These are phyloP conservation scores for Isabelozyma gotoi DNA, from an alignment of 805 yeast genomes.

Conservation along the genomic window DNA sequence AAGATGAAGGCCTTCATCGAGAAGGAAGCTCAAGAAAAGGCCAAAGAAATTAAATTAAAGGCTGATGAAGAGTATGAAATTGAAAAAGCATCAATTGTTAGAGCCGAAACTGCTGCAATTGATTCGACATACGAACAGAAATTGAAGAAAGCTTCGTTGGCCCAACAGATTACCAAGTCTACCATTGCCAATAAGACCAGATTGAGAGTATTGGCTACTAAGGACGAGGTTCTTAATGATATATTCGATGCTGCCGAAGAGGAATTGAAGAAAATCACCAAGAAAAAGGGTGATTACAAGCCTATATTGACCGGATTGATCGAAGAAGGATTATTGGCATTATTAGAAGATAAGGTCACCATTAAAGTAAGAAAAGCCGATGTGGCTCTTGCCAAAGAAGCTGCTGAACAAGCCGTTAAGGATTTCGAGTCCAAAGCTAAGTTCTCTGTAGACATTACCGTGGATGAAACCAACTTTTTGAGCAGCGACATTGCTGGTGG, in stretches of 20 bases:
- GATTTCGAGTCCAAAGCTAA: constrained; percentile 64
- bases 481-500: constrained; percentile 81
- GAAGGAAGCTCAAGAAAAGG: constrained; percentile 99
- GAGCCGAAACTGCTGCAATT: constrained; percentile 86
- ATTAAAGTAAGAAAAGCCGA: constrained; percentile 71
- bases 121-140: constrained; percentile 78
- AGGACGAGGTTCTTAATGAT: constrained; percentile 70
- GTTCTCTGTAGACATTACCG: constrained; percentile 50
- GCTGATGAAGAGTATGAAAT: constrained; percentile 99
- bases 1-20: constrained; percentile 98
- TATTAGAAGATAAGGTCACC: constrained; percentile 68
- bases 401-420: constrained; percentile 58
- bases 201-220: constrained; percentile 82
- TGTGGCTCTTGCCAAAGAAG: constrained; percentile 57
- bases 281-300: constrained; percentile 60
- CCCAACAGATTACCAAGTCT: constrained; percentile 94
- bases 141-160: constrained; percentile 85
- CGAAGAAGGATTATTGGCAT: constrained; percentile 67
- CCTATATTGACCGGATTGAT: constrained; percentile 73
- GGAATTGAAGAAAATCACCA: constrained; percentile 58
- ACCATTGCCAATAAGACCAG: constrained; percentile 95
- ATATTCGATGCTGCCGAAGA: constrained; percentile 70
- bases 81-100: constrained; percentile 92
- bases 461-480: constrained; percentile 60
- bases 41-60: constrained; percentile 90